Evolutionary conservation across 2,329 filamentous ascomycete genomes (phyloP).

Genomic region (Celoporthe dispersa): DNA sequence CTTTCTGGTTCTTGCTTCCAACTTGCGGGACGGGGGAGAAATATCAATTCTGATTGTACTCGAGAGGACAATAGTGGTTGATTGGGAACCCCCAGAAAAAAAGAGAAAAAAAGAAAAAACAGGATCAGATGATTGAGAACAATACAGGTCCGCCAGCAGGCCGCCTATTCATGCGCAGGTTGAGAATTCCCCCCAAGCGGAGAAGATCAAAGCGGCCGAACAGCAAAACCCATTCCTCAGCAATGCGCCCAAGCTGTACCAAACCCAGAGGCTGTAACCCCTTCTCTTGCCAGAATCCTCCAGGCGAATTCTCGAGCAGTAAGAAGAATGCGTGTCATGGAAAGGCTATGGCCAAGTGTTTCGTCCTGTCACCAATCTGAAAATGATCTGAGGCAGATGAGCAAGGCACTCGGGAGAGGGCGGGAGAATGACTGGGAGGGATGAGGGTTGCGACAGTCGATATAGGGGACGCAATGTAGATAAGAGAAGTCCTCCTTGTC

Average conservation of each 20-base stretch:
- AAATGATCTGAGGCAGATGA: not conserved
- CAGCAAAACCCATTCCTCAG: slow-evolving; percentile 31
- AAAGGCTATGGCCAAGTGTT: slow-evolving; percentile 2
- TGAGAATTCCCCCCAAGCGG: slow-evolving; percentile 15
- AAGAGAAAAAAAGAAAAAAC: slow-evolving; percentile 37
- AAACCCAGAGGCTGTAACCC: slow-evolving; percentile 25
- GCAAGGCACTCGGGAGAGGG: not conserved
- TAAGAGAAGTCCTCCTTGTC: not conserved
- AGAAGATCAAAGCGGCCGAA: slow-evolving; percentile 34
- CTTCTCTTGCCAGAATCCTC: slow-evolving; percentile 31
- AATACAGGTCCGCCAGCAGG: slow-evolving; percentile 42
- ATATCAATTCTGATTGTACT: slow-evolving; percentile 61
- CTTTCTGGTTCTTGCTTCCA: slow-evolving; percentile 41
- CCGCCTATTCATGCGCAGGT: slow-evolving; percentile 32
- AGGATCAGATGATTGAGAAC: slow-evolving; percentile 36
- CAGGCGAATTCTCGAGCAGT: slow-evolving; percentile 26
- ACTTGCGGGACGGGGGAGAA: slow-evolving; percentile 39
- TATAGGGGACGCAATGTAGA: not conserved
- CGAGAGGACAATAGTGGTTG: slow-evolving; percentile 39
- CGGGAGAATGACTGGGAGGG: not conserved
- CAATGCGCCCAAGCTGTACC: slow-evolving; percentile 26
- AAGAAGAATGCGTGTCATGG: slow-evolving; percentile 20
- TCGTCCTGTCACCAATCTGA: slow-evolving; percentile 11
- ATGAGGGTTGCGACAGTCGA: not conserved
- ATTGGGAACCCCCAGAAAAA: slow-evolving; percentile 38